Percentiles rank a stretch among this genome's conserved stretches.
phyloP scores from a whole-genome alignment of 345 rosid species.

The Salix caprea region DNA sequence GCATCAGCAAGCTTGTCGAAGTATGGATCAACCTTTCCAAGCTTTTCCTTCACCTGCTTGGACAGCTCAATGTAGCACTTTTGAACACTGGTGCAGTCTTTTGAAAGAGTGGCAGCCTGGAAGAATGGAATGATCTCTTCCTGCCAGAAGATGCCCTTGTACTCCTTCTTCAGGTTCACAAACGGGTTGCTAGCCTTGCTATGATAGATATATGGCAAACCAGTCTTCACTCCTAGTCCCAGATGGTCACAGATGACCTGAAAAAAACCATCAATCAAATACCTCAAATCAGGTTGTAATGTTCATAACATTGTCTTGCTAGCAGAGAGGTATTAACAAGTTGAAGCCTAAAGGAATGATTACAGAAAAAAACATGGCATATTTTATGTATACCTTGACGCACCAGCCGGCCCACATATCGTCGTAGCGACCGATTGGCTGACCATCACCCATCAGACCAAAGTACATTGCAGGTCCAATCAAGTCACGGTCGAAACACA shows the following conservation, averaged over 20 bases:
- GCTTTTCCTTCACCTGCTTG: constrained; percentile 77
- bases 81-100: constrained; percentile 75
- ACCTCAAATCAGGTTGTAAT: neutral
- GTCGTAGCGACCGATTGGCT: constrained; percentile 89
- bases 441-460: constrained; percentile 97
- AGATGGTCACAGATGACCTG: constrained; percentile 88
- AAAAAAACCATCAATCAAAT: neutral
- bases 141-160: constrained; percentile 94
- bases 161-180: constrained; percentile 84
- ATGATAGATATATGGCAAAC: constrained; percentile 81
- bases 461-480: constrained; percentile 99
- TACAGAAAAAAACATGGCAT: too few species aligned
- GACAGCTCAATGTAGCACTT: constrained; percentile 79
- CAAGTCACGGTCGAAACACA: constrained; percentile 79
- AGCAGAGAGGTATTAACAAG: neutral
- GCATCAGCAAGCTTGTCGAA: constrained; percentile 84
- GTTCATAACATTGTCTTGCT: neutral
- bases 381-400: constrained; percentile 42
- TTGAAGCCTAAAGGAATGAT: too few species aligned
- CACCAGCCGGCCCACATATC: constrained; percentile 99
- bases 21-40: constrained; percentile 68
- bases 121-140: constrained; percentile 94
- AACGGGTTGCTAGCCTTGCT: constrained; percentile 97
- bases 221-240: constrained; percentile 84
- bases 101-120: constrained; percentile 57